These are phyloP conservation scores for Plasmodium cynomolgi DNA, from an alignment of 169 alveolate species.

Conservation along the genomic window DNA sequence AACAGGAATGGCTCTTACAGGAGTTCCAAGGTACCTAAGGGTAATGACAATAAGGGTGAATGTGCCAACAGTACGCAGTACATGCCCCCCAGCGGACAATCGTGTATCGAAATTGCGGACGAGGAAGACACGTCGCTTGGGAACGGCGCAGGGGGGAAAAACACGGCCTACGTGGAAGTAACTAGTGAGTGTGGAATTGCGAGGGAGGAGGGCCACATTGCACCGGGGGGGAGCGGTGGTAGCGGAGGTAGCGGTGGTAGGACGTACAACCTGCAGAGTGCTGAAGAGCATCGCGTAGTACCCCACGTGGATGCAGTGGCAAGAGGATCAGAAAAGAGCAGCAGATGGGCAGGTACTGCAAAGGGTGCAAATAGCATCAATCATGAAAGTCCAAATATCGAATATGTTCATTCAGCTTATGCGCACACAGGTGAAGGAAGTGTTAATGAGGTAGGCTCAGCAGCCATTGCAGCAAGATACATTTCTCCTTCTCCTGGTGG, in stretches of 20 bases:
- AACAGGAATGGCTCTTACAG: neutral
- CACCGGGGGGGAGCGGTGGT: neutral
- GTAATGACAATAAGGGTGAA: neutral
- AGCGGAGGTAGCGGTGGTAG: neutral
- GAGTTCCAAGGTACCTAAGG: neutral
- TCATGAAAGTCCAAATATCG: neutral
- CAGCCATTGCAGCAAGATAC: neutral
- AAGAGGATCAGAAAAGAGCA: neutral
- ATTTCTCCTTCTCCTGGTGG: neutral
- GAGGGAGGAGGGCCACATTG: neutral
- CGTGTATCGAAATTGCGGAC: neutral
- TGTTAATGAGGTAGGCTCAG: neutral
- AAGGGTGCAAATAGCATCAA: neutral
- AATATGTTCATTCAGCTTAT: neutral
- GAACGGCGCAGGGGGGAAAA: neutral
- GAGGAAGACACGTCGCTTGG: neutral
- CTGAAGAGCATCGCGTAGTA: neutral
- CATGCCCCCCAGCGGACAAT: neutral
- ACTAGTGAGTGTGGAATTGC: neutral
- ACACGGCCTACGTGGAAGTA: neutral
- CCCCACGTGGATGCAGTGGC: neutral
- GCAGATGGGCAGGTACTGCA: neutral
- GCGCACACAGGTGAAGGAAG: neutral
- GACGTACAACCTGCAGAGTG: neutral
- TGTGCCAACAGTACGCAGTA: neutral